These are phyloP conservation scores for Sarocladium kiliense DNA, from an alignment of 2,329 filamentous ascomycete species.

Conservation along the genomic window DNA sequence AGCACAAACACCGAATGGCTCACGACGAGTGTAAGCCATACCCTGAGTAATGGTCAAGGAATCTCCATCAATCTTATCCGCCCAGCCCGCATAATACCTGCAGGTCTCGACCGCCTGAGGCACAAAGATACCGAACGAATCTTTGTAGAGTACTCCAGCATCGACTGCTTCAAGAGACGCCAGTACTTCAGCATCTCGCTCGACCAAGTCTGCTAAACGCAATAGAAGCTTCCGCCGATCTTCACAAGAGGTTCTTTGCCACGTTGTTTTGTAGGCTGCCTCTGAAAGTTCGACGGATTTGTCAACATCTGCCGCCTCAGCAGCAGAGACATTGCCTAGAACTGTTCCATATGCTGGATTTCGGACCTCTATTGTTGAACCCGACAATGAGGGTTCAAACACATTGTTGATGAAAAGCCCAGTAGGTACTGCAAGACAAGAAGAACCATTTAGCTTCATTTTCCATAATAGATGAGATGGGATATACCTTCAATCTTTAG, in stretches of 20 bases:
- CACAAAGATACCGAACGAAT: neutral
- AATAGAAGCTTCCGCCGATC: slow-evolving; percentile 55
- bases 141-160: neutral
- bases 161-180: neutral
- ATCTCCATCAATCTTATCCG: slow-evolving; percentile 19
- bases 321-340: neutral
- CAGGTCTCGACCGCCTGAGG: slow-evolving; percentile 25
- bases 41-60: neutral
- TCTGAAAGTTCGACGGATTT: neutral
- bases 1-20: slow-evolving; percentile 65
- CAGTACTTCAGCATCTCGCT: neutral
- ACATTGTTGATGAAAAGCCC: slow-evolving; percentile 9
- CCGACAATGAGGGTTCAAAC: neutral
- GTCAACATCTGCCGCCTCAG: neutral
- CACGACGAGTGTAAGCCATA: slow-evolving; percentile 45
- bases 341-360: neutral
- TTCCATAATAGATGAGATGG: too few species aligned
- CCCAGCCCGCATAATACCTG: slow-evolving; percentile 65
- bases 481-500: neutral
- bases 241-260: neutral
- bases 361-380: neutral
- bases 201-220: neutral
- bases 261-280: neutral
- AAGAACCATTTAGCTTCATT: neutral
- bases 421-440: neutral